Conservation (phyloP, 805 yeast genomes). For the Candida sonorensis region DNA sequence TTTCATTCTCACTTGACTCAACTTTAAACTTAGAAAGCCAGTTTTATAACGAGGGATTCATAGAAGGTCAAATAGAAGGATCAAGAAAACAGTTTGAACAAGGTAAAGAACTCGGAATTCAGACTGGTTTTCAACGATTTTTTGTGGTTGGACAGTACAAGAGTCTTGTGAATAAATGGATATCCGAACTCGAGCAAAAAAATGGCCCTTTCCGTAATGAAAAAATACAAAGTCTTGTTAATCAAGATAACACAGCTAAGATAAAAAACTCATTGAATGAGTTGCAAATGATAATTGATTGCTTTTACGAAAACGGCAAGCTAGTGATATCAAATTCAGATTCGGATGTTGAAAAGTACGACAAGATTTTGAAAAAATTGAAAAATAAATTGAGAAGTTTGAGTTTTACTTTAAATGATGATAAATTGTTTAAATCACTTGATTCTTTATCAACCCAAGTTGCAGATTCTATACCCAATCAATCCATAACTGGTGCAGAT, state of each 20-base stretch:
- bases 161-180: conserved; percentile 42
- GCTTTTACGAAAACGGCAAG: conserved; percentile 14
- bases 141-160: conserved; percentile 61
- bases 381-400: conserved; percentile 23
- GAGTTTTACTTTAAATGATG: conserved; percentile 18
- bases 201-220: no score
- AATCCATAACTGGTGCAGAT: conserved; percentile 16
- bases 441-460: conserved; percentile 14
- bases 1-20: conserved; percentile 48
- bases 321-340: conserved; percentile 20
- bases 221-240: conserved; percentile 1
- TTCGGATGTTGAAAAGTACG: conserved; percentile 22
- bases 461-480: conserved; percentile 22
- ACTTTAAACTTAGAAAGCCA: conserved; percentile 54
- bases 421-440: conserved; percentile 14
- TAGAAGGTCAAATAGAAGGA: conserved; percentile 64
- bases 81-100: conserved; percentile 54
- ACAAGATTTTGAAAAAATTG: conserved; percentile 18
- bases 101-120: conserved; percentile 81
- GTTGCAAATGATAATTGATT: conserved; percentile 13
- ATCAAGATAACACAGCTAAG: no score
- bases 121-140: conserved; percentile 68
- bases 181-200: conserved; percentile 8
- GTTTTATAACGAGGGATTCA: conserved; percentile 61
- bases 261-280: no score